These are phyloP conservation scores for Cryptococcus neoformans DNA, from an alignment of 1,284 basidiomycete genomes.

Conservation along the genomic window DNA sequence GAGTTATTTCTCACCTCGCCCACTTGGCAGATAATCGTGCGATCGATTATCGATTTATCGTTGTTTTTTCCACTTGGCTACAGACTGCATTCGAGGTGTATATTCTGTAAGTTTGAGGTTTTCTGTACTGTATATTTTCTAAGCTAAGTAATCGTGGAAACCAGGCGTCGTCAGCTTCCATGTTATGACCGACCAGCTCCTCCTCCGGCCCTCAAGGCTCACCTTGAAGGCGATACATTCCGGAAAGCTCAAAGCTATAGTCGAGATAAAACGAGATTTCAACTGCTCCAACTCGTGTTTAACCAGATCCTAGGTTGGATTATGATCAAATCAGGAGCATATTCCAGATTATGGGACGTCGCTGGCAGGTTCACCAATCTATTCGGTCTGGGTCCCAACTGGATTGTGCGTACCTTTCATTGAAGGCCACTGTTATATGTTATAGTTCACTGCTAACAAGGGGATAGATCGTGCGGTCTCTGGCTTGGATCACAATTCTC, in stretches of 20 bases:
- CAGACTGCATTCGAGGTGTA: conserved; percentile 38
- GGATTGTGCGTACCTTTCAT: conserved; percentile 26
- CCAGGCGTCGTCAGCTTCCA: conserved; percentile 67
- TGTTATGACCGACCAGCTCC: conserved; percentile 75
- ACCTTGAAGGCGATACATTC: conserved; percentile 73
- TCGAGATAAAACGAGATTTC: conserved; percentile 85
- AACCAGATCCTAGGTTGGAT: conserved; percentile 68
- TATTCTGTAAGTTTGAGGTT: conserved; percentile 22
- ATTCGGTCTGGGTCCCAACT: conserved; percentile 53
- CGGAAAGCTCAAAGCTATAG: conserved; percentile 89
- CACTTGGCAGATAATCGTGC: conserved; percentile 29
- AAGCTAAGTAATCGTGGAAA: not conserved
- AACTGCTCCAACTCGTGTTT: conserved; percentile 67
- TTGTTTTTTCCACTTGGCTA: conserved; percentile 24
- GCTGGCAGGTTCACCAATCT: conserved; percentile 37
- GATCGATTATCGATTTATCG: conserved; percentile 33
- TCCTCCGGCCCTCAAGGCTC: conserved; percentile 66
- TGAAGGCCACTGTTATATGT: conserved; percentile 4
- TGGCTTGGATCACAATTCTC: conserved; percentile 69
- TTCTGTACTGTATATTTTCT: not conserved
- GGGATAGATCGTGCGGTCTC: conserved; percentile 72
- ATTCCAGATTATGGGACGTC: conserved; percentile 70
- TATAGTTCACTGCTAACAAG: not conserved
- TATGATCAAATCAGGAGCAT: conserved; percentile 71
- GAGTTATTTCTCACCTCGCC: conserved; percentile 24